Evolutionary conservation across 2,329 filamentous ascomycete genomes (phyloP).

Genomic region (Fusarium setosum): DNA sequence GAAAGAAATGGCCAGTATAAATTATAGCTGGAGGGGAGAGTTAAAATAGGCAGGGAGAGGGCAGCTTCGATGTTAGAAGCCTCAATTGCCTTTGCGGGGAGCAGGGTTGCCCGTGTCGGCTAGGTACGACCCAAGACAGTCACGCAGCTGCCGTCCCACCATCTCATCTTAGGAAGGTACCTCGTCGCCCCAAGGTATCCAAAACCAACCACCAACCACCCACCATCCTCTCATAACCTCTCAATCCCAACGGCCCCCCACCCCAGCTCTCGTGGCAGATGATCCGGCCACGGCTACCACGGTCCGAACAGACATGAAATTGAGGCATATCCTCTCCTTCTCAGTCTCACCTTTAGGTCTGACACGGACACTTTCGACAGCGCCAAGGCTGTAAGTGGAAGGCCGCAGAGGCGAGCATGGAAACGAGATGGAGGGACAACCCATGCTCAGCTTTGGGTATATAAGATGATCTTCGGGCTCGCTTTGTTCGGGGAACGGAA

Average conservation of each 20-base stretch:
- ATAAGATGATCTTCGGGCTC: conserved; percentile 39
- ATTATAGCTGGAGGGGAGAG: background rate
- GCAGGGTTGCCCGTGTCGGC: background rate
- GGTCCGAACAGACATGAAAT: conserved; percentile 54
- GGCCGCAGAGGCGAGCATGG: conserved; percentile 7
- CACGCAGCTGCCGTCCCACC: conserved; percentile 31
- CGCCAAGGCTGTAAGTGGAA: conserved; percentile 33
- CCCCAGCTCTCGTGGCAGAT: conserved; percentile 37
- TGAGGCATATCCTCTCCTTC: conserved; percentile 27
- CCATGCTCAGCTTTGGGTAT: conserved; percentile 36
- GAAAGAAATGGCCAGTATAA: background rate
- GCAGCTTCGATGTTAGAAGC: background rate
- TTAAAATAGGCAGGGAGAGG: background rate
- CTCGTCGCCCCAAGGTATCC: conserved; percentile 6
- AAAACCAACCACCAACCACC: conserved; percentile 10
- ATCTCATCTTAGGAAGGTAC: conserved; percentile 32
- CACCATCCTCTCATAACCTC: conserved; percentile 23
- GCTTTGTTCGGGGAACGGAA: conserved; percentile 19
- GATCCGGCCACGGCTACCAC: conserved; percentile 60
- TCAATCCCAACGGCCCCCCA: conserved; percentile 28
- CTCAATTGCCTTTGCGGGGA: background rate
- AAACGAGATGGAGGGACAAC: conserved; percentile 23
- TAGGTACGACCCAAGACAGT: no score
- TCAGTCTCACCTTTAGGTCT: conserved; percentile 14
- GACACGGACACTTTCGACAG: conserved; percentile 5